Conservation (phyloP, 1,139 yeast species). For the Diutina sp. region DNA sequence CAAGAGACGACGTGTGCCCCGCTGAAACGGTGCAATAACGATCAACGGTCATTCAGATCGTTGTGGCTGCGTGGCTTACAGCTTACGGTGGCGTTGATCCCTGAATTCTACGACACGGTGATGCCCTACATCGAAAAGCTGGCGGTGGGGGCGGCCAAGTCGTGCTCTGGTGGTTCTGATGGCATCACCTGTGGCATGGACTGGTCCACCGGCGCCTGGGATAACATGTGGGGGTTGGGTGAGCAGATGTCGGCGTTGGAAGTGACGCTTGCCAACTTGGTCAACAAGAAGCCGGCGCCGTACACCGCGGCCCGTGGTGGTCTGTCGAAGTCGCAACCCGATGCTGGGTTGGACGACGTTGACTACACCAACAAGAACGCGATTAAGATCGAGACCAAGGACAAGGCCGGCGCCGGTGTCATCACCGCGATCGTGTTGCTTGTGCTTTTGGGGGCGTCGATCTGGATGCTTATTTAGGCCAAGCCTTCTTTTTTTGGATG, state of each 20-base stretch:
- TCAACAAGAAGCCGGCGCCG: neutral
- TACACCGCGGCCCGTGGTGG: neutral
- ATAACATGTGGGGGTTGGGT: constrained; percentile 76
- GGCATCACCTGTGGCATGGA: constrained; percentile 83
- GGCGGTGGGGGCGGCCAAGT: constrained; percentile 67
- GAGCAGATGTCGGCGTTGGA: constrained; percentile 89
- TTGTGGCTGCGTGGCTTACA: constrained; percentile 69
- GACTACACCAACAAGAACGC: constrained; percentile 4
- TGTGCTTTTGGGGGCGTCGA: constrained; percentile 48
- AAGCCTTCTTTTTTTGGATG: too few species aligned
- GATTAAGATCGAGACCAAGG: constrained; percentile 44
- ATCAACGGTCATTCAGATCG: constrained; percentile 85
- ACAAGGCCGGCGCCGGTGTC: constrained; percentile 81
- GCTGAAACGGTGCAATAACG: constrained; percentile 51
- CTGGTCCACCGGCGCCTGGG: constrained; percentile 64
- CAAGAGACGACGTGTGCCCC: constrained; percentile 74
- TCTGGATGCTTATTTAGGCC: constrained; percentile 53
- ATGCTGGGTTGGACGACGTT: neutral
- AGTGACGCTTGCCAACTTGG: constrained; percentile 22
- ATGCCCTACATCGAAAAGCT: constrained; percentile 23
- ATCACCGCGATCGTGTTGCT: constrained; percentile 67
- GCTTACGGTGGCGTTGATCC: constrained; percentile 59
- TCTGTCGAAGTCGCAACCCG: neutral
- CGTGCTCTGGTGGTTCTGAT: constrained; percentile 81
- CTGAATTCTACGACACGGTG: constrained; percentile 43